phyloP scores from a whole-genome alignment of 805 yeast species.

The Ogataea wickerhamii region DNA sequence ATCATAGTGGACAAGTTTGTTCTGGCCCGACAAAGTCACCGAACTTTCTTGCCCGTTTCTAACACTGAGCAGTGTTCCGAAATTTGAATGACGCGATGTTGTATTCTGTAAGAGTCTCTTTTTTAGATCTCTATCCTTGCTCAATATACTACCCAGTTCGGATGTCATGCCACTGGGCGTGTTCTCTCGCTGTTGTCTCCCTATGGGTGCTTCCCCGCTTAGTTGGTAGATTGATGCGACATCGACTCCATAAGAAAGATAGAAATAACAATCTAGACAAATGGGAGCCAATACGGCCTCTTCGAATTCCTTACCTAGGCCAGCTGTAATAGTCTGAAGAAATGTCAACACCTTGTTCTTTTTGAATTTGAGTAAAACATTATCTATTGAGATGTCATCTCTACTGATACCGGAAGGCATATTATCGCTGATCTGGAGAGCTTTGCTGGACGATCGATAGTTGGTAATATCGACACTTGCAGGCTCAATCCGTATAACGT shows the following conservation, averaged over 20 bases:
- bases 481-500: conserved; percentile 75
- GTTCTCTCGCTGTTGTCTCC: not conserved
- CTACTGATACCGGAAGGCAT: conserved; percentile 54
- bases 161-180: conserved; percentile 9
- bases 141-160: conserved; percentile 49
- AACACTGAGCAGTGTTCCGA: conserved; percentile 81
- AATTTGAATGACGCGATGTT: conserved; percentile 71
- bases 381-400: conserved; percentile 66
- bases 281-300: conserved; percentile 56
- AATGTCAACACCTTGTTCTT: conserved; percentile 70
- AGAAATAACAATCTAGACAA: conserved; percentile 66
- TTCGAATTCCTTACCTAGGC: conserved; percentile 62
- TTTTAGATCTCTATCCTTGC: conserved; percentile 56
- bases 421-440: conserved; percentile 31
- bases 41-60: conserved; percentile 57
- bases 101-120: conserved; percentile 20
- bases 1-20: conserved; percentile 38
- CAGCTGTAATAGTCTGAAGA: conserved; percentile 64
- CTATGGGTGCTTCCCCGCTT: not conserved
- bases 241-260: conserved; percentile 56
- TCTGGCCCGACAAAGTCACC: conserved; percentile 69
- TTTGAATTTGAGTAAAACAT: conserved; percentile 56
- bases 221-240: conserved; percentile 30
- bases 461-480: conserved; percentile 50
- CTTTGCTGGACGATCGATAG: conserved; percentile 34